phyloP scores from a whole-genome alignment of 805 yeast genomes.

The Komagataella pseudopastoris region DNA sequence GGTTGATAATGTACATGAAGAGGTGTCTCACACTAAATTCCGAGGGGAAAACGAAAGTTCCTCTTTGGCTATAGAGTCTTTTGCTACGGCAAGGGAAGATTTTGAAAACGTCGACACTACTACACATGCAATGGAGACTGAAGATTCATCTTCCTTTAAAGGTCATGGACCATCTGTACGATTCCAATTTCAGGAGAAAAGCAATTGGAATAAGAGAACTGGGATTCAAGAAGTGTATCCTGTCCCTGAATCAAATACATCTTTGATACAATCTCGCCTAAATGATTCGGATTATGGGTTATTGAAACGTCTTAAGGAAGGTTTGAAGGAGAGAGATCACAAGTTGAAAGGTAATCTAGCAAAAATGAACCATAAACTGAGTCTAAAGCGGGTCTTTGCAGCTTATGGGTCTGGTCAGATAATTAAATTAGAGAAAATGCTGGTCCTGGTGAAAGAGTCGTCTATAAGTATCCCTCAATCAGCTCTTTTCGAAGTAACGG shows the following conservation, averaged over 20 bases:
- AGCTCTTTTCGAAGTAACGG: slow-evolving; percentile 13
- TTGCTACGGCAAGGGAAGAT: not conserved
- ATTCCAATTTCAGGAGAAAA: not conserved
- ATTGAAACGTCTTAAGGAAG: not conserved
- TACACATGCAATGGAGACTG: not conserved
- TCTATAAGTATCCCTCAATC: not conserved
- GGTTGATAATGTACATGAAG: not conserved
- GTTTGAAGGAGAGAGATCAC: not conserved
- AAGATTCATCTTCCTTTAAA: not conserved
- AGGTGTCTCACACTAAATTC: not conserved
- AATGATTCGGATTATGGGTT: not conserved
- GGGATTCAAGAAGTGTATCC: not conserved
- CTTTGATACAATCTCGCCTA: not conserved
- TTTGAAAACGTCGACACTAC: not conserved
- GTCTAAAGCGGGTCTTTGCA: not conserved
- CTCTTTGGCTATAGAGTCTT: not conserved
- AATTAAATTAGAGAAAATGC: slow-evolving; percentile 51
- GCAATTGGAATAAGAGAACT: not conserved
- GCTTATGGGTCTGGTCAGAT: slow-evolving; percentile 40
- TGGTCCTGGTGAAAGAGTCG: slow-evolving; percentile 43
- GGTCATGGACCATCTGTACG: not conserved
- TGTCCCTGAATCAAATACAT: not conserved
- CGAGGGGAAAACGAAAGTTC: not conserved
- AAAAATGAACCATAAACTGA: not conserved
- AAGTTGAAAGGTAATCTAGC: not conserved